Percentiles rank a stretch among this genome's conserved stretches.
These are phyloP conservation scores for Curvularia hawaiiensis DNA, from an alignment of 2,329 filamentous ascomycete genomes.

Conservation along the genomic window DNA sequence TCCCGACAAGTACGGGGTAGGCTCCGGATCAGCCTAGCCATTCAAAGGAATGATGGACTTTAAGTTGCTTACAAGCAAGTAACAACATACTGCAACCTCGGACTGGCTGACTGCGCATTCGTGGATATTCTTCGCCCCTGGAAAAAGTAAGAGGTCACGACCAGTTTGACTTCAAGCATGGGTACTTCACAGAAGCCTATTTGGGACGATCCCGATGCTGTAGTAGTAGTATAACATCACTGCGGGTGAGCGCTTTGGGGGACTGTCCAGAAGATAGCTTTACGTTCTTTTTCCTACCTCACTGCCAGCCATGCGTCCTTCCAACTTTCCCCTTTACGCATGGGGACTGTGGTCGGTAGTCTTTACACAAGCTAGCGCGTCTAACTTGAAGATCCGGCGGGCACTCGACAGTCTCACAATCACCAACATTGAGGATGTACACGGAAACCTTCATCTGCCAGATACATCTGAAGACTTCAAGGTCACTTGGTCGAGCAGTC, in stretches of 20 bases:
- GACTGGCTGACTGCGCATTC: constrained; percentile 8
- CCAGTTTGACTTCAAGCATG: constrained; percentile 1
- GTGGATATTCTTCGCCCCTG: constrained; percentile 10
- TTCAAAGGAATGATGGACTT: not conserved
- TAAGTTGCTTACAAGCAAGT: not conserved
- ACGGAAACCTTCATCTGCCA: constrained; percentile 49
- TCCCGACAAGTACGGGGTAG: not conserved
- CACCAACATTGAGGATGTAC: constrained; percentile 47
- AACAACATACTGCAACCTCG: not conserved
- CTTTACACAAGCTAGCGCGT: constrained; percentile 3
- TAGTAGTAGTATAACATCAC: constrained; percentile 4
- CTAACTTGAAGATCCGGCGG: constrained; percentile 8
- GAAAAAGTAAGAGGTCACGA: not conserved
- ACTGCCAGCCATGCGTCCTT: constrained; percentile 14
- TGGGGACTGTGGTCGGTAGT: constrained; percentile 14
- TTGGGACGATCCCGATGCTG: constrained; percentile 1
- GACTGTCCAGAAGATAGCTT: not conserved
- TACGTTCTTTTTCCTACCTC: not conserved
- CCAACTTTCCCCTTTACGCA: constrained; percentile 7
- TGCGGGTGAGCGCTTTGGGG: not conserved
- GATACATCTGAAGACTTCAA: constrained; percentile 32
- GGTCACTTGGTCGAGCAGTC: constrained; percentile 48
- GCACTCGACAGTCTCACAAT: constrained; percentile 23
- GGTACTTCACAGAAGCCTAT: not conserved
- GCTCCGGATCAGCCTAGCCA: constrained; percentile 1